Conservation (phyloP, 306 rosid species). For the Lotus japonicus region DNA sequence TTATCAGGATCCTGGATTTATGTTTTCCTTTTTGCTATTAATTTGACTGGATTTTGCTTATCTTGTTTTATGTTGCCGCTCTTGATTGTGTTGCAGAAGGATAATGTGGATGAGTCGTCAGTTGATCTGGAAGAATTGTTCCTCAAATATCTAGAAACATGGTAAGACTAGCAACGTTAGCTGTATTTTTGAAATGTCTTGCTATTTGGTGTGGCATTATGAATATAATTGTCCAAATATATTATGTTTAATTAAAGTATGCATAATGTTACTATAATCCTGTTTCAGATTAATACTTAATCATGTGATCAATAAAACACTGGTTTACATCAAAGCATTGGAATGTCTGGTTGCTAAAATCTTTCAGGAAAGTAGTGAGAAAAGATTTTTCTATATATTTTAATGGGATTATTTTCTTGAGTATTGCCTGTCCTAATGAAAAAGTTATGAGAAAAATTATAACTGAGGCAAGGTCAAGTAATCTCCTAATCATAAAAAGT, state of each 20-base stretch:
- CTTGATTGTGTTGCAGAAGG: conserved; percentile 31
- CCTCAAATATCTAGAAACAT: conserved; percentile 39
- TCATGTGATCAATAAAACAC: not conserved
- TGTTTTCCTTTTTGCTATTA: not conserved
- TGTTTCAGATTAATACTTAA: not conserved
- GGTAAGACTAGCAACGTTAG: conserved; percentile 32
- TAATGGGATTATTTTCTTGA: not conserved
- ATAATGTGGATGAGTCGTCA: conserved; percentile 17
- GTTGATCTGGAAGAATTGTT: conserved; percentile 46
- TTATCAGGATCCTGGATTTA: not conserved
- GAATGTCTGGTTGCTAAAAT: not conserved
- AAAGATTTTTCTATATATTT: not conserved
- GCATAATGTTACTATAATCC: not conserved
- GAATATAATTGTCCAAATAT: not conserved
- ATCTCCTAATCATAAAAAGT: not conserved
- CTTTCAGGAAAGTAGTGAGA: not conserved
- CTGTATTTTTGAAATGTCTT: not conserved
- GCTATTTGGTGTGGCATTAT: not conserved
- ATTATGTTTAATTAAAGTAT: not conserved
- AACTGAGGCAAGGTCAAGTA: not conserved
- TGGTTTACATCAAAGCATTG: not conserved
- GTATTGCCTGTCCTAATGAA: not conserved
- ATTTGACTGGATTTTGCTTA: not conserved
- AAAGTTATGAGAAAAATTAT: not conserved
- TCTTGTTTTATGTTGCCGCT: not conserved